Percentiles rank a stretch among this genome's conserved stretches.
These are phyloP conservation scores for Talaromyces sp. DNA, from an alignment of 2,329 filamentous ascomycete genomes.

Conservation along the genomic window DNA sequence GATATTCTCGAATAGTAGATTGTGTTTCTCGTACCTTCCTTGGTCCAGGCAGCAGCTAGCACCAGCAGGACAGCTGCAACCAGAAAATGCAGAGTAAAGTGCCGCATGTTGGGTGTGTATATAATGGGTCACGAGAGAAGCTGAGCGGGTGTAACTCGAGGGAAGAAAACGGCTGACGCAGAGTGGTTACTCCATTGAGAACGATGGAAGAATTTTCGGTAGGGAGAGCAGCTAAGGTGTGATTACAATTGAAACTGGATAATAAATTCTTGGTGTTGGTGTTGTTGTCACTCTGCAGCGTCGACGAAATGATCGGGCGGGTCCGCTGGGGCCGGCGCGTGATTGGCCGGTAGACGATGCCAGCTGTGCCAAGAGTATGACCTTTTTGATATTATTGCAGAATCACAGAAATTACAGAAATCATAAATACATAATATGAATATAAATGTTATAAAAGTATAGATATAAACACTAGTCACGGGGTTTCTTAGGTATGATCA, in stretches of 20 bases:
- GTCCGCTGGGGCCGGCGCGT: background rate
- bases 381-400: no score
- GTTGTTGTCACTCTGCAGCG: background rate
- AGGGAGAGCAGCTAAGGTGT: background rate
- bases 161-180: background rate
- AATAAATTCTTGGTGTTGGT: background rate
- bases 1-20: background rate
- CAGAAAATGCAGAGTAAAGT: constrained; percentile 57
- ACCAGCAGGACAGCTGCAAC: constrained; percentile 65
- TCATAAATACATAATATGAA: no score
- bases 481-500: no score
- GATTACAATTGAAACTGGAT: background rate
- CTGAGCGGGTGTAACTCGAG: background rate
- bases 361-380: background rate
- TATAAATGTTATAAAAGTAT: no score
- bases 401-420: no score
- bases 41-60: constrained; percentile 72
- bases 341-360: background rate
- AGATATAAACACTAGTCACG: no score
- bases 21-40: constrained; percentile 62
- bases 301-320: background rate
- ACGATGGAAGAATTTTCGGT: background rate
- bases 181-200: background rate
- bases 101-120: constrained; percentile 59
- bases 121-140: background rate